phyloP scores from a whole-genome alignment of 495 filamentous ascomycete species.

The Parathielavia hyrcaniae region DNA sequence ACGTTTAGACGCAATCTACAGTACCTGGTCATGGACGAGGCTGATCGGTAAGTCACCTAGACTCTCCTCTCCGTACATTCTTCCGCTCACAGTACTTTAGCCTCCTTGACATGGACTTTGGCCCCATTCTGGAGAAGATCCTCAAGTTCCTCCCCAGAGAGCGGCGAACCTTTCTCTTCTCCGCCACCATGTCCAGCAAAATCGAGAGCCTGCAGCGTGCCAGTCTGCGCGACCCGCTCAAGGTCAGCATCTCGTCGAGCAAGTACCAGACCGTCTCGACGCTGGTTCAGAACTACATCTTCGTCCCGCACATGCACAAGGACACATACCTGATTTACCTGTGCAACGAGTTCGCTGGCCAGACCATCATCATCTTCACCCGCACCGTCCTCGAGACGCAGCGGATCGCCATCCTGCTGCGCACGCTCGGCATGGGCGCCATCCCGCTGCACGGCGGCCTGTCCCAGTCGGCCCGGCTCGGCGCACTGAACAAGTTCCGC shows the following conservation, averaged over 20 bases:
- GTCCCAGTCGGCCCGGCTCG: slow-evolving; percentile 74
- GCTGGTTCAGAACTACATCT: slow-evolving; percentile 72
- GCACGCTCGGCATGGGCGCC: slow-evolving; percentile 64
- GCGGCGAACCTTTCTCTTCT: slow-evolving; percentile 80
- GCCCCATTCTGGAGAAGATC: slow-evolving; percentile 84
- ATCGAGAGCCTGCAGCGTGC: slow-evolving; percentile 88
- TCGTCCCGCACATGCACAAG: slow-evolving; percentile 85
- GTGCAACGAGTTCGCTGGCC: slow-evolving; percentile 76
- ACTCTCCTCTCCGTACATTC: neutral
- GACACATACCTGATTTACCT: slow-evolving; percentile 84
- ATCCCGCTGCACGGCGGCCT: slow-evolving; percentile 91
- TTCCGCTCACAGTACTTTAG: slow-evolving; percentile 26
- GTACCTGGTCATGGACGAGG: slow-evolving; percentile 92
- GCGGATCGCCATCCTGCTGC: slow-evolving; percentile 71
- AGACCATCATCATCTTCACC: slow-evolving; percentile 81
- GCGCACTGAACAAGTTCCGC: slow-evolving; percentile 81
- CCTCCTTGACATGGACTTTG: slow-evolving; percentile 90
- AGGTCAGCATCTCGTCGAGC: slow-evolving; percentile 63
- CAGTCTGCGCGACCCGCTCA: slow-evolving; percentile 67
- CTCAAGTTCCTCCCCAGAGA: slow-evolving; percentile 82
- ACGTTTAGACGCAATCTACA: slow-evolving; percentile 47
- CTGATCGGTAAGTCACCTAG: slow-evolving; percentile 49
- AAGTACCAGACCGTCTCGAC: slow-evolving; percentile 88
- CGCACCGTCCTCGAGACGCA: slow-evolving; percentile 91
- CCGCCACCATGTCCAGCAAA: slow-evolving; percentile 86